Conservation (phyloP, 148 eudicot genomes). For the Chenopodium suecicum region DNA sequence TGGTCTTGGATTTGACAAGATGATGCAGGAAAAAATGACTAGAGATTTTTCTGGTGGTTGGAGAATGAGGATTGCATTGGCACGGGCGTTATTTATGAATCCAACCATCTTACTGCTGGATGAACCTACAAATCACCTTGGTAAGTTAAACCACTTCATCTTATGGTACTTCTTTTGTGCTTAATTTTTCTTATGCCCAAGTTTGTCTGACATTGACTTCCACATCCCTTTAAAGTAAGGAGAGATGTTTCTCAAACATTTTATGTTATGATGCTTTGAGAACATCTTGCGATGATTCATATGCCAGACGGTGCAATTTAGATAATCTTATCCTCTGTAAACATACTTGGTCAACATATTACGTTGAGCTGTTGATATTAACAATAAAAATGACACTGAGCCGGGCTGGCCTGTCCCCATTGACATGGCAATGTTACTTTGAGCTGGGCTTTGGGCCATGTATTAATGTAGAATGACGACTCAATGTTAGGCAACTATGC, state of each 20-base stretch:
- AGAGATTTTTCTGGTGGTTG: conserved; percentile 98
- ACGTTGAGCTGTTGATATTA: neutral
- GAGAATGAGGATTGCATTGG: conserved; percentile 99
- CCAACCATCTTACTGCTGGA: conserved; percentile 93
- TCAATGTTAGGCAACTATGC: too few relatives aligned
- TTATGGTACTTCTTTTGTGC: neutral
- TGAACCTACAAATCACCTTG: conserved; percentile 99
- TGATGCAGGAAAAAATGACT: conserved; percentile 92
- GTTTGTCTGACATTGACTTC: neutral
- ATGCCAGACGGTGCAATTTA: neutral
- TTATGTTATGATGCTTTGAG: neutral
- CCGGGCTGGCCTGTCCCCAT: too few relatives aligned
- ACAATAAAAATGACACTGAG: too few relatives aligned
- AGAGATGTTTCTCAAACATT: neutral
- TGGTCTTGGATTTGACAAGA: conserved; percentile 90
- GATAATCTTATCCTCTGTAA: neutral
- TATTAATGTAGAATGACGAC: too few relatives aligned
- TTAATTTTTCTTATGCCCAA: too few relatives aligned
- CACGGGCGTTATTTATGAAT: conserved; percentile 93
- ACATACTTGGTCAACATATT: neutral
- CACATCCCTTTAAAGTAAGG: neutral
- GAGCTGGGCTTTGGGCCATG: too few relatives aligned
- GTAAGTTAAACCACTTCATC: conserved; percentile 35
- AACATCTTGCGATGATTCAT: neutral
- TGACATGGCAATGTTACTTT: too few relatives aligned